Base-by-base conservation (phyloP, 2,329 filamentous ascomycete genomes). In the Neofusicoccum sp. region DNA sequence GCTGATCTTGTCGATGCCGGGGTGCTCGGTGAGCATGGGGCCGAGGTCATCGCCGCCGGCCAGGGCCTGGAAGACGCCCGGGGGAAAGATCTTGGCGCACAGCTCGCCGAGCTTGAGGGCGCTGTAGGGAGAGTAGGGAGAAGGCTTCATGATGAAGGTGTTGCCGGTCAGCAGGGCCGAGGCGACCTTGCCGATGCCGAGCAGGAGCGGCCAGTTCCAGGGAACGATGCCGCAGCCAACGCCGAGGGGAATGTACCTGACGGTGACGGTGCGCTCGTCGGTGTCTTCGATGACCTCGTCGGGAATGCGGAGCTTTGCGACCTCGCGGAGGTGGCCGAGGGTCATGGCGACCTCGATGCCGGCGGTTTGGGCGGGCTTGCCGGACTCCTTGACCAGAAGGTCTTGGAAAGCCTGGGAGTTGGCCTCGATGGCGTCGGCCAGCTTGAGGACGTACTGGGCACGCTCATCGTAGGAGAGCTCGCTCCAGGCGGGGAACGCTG, bases 31-130 rank as follows among this genome's bases (percentile, higher is more conserved):
- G 28, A 88, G 70, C 79, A 78, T 79, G 0, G 84, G 84, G 1
- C 86, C 85, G 1, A 88, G 78, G 38, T 76, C 75, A 64, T 87
- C 84, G 41, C 83, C 83, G 5, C 86, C 86, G 43, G 80, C 82
- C 2, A 88, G 70, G 0, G 78, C 81, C 64, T 87, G 84, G 0
- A 88, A 69, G 3, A 89, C 84, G 30, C 86, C 86, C 0, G 83
- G 81, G 0, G 84, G 84, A 70, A 87, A 85, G 70, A 86, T 77
- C 11, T 78, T 69, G 58, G 81, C 78, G 0, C 78, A 83, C 1
- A 88, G 69, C 69, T 88, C 84, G 5, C 79, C 81, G 4, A 86
- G 67, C 70, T 88, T 88, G 31, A 89, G 75, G 7, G 76, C 75
- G 7, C 77, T 79, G 68, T 85, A 86, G 0, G 83, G 84, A 0